Evolutionary conservation across 2,329 filamentous ascomycete species (phyloP).

Genomic region (Fusarium torreyae): DNA sequence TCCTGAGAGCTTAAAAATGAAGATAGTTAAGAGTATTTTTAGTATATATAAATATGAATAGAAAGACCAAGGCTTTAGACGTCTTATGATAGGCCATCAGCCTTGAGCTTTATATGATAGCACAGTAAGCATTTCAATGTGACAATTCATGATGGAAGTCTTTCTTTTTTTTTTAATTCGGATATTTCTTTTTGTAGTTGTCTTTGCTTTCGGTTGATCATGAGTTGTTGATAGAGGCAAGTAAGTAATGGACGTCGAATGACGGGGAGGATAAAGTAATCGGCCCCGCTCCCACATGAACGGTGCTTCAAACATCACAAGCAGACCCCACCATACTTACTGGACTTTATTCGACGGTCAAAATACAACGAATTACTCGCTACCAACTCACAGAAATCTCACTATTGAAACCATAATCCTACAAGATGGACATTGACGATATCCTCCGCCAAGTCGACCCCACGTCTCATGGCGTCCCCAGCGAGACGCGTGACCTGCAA

Average conservation of each 20-base stretch:
- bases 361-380: constrained; percentile 1
- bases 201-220: too few relatives aligned
- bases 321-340: constrained; percentile 26
- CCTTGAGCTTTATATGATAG: too few relatives aligned
- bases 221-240: not conserved
- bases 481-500: constrained; percentile 83
- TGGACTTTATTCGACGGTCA: constrained; percentile 14
- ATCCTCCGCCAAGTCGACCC: constrained; percentile 82
- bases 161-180: too few relatives aligned
- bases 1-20: too few relatives aligned
- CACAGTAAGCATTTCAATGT: too few relatives aligned
- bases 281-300: constrained; percentile 36
- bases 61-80: too few relatives aligned
- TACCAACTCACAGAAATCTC: not conserved
- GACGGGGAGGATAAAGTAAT: constrained; percentile 6
- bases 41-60: too few relatives aligned
- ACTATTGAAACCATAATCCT: too few relatives aligned
- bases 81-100: too few relatives aligned
- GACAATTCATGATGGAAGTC: too few relatives aligned
- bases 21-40: too few relatives aligned
- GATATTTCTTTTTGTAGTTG: too few relatives aligned
- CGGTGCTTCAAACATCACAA: constrained; percentile 16
- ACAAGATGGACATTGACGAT: constrained; percentile 82
- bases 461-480: constrained; percentile 66
- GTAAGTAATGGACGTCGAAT: not conserved